These are phyloP conservation scores for Phellinidium pouzarii DNA, from an alignment of 1,284 basidiomycete species.

Conservation along the genomic window DNA sequence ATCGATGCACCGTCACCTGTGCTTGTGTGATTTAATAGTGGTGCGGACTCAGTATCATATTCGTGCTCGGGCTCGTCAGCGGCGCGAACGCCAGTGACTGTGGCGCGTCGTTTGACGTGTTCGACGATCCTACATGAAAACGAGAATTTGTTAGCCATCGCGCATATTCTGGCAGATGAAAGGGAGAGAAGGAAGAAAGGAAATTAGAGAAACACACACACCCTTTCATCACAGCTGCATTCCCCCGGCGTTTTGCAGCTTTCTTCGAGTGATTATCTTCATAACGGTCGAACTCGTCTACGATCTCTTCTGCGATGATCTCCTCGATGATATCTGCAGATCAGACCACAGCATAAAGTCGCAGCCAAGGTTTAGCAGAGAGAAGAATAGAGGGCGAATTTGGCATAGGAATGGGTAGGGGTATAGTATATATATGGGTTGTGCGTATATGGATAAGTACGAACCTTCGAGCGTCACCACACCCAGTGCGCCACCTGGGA, in stretches of 20 bases:
- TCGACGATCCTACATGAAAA: constrained; percentile 34
- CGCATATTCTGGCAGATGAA: neutral
- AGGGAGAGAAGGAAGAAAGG: neutral
- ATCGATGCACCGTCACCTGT: neutral
- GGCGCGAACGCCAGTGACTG: neutral
- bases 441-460: constrained; percentile 11
- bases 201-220: no score
- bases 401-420: no score
- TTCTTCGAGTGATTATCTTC: constrained; percentile 79
- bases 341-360: no score
- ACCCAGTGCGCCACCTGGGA: constrained; percentile 74
- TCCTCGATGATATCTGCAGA: constrained; percentile 69
- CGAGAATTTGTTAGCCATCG: neutral
- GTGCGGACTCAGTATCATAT: neutral
- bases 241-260: constrained; percentile 63
- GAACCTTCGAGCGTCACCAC: constrained; percentile 75
- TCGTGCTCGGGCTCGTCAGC: neutral
- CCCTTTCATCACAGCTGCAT: constrained; percentile 78
- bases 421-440: neutral
- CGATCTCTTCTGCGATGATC: constrained; percentile 83
- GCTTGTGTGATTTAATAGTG: neutral
- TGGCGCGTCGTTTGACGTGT: constrained; percentile 29
- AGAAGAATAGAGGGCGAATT: no score
- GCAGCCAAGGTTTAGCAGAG: no score
- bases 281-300: constrained; percentile 87